Conservation (phyloP, 805 yeast genomes). For the Scheffersomyces ergatensis region DNA sequence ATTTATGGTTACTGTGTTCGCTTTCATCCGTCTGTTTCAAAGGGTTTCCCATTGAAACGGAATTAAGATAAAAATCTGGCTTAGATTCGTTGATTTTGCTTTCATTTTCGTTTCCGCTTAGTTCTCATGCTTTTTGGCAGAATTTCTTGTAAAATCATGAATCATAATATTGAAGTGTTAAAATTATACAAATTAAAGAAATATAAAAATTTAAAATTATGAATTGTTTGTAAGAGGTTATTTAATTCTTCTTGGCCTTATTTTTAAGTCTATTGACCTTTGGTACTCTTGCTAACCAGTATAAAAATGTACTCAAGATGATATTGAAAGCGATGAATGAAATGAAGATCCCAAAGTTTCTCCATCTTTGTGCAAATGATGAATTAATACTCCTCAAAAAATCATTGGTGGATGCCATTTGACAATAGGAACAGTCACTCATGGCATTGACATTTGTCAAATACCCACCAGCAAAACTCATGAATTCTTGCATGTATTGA, state of each 20-base stretch:
- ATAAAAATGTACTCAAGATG: slow-evolving; percentile 29
- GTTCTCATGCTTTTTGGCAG: no score
- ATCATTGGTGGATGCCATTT: slow-evolving; percentile 52
- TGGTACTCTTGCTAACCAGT: slow-evolving; percentile 76
- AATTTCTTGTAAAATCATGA: no score
- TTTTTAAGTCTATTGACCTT: slow-evolving; percentile 48
- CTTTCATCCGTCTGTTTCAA: no score
- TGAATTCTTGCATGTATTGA: slow-evolving; percentile 24
- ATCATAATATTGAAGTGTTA: no score
- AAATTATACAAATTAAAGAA: no score
- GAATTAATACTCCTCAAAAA: slow-evolving; percentile 51
- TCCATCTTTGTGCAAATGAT: slow-evolving; percentile 54
- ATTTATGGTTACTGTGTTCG: no score
- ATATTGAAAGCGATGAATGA: slow-evolving; percentile 35
- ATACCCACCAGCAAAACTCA: slow-evolving; percentile 45
- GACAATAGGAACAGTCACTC: slow-evolving; percentile 58
- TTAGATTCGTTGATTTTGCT: no score
- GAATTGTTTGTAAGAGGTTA: no score
- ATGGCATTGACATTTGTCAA: slow-evolving; percentile 43
- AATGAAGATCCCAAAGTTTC: slow-evolving; percentile 58
- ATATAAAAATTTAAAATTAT: no score
- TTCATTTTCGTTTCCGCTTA: no score
- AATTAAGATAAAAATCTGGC: no score
- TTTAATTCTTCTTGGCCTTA: slow-evolving; percentile 31
- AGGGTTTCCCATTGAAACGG: no score